These are phyloP conservation scores for Boletus reticuloceps DNA, from an alignment of 768 basidiomycete genomes.

Conservation along the genomic window DNA sequence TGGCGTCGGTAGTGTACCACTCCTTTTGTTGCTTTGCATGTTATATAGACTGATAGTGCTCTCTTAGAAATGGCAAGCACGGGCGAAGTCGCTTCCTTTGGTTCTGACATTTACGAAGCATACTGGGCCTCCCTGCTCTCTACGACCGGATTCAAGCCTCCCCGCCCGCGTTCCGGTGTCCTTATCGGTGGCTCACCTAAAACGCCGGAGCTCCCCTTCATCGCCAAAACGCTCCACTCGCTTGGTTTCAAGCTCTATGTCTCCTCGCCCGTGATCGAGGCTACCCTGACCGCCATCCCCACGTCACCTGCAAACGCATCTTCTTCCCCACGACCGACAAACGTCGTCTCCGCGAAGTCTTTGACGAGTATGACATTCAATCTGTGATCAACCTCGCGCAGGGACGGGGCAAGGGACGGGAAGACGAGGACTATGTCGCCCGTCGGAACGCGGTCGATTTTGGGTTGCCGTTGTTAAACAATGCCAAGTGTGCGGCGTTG, in stretches of 20 bases:
- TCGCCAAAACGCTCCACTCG: slow-evolving; percentile 77
- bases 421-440: slow-evolving; percentile 95
- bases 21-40: not conserved
- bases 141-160: slow-evolving; percentile 94
- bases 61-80: slow-evolving; percentile 92
- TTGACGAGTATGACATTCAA: slow-evolving; percentile 92
- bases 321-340: slow-evolving; percentile 98
- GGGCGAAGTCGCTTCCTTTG: slow-evolving; percentile 96
- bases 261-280: slow-evolving; percentile 75
- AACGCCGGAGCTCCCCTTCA: slow-evolving; percentile 80
- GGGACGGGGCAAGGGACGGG: slow-evolving; percentile 69
- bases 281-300: slow-evolving; percentile 73
- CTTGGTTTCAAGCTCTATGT: slow-evolving; percentile 97
- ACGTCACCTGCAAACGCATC: slow-evolving; percentile 82
- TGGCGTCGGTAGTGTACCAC: slow-evolving; percentile 75
- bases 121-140: slow-evolving; percentile 95
- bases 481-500: slow-evolving; percentile 82
- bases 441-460: slow-evolving; percentile 97
- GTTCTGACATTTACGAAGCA: slow-evolving; percentile 89
- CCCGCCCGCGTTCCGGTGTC: slow-evolving; percentile 79
- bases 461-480: slow-evolving; percentile 87
- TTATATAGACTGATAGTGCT: not conserved
- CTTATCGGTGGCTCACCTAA: slow-evolving; percentile 89
- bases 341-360: slow-evolving; percentile 89
- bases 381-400: slow-evolving; percentile 92